Base-by-base conservation (phyloP, 805 yeast genomes). In the Yamadazyma paraphyllophila region DNA sequence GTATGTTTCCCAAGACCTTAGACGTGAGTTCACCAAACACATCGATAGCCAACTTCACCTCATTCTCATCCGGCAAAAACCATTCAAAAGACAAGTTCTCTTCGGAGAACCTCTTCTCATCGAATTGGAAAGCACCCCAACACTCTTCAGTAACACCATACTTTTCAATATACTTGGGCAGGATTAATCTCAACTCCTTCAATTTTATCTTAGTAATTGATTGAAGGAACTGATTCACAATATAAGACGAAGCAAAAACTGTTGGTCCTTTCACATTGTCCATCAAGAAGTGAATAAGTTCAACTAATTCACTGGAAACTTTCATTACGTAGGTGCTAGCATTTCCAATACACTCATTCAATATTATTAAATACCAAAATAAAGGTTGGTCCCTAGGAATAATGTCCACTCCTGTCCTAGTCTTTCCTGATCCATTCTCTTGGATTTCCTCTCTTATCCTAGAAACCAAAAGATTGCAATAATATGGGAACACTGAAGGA, bases 351-450 rank as follows among this genome's bases (percentile, higher is more conserved):
- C 83, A 71, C 59, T 88, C 91, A 57, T 83, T 81, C 36, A 91
- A 63, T 2, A 89, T 77, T 2, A 83, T 76, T 27, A 88, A 60
- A 57, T 83, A 79, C 80, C 96, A 81, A 26, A 81, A 80, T 7
- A 94, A 65, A 14, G 83, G 78, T 26, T 83, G 84, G 62, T 94
- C 98, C 35, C 90, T 75, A n/a, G 87, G 87, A 24, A 82, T 72
- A 20, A 85, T 72, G 26, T 85, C 91, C 6, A 76, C 69, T 0
- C 84, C 80, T 4, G 80, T 76, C 60, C 96, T 76, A 0, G 82
- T 69, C 1, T 77, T 65, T 2, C 97, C 98, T 0, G 97, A 97
- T 2, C 81, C 85, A 51, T 91, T 86, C 52, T 83, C 88, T 9
- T 68, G 67, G 15, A 92, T 72, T 58, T 92, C 96, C 29, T 75